phyloP scores from a whole-genome alignment of 805 yeast genomes.

The Soucietia sequanensis region DNA sequence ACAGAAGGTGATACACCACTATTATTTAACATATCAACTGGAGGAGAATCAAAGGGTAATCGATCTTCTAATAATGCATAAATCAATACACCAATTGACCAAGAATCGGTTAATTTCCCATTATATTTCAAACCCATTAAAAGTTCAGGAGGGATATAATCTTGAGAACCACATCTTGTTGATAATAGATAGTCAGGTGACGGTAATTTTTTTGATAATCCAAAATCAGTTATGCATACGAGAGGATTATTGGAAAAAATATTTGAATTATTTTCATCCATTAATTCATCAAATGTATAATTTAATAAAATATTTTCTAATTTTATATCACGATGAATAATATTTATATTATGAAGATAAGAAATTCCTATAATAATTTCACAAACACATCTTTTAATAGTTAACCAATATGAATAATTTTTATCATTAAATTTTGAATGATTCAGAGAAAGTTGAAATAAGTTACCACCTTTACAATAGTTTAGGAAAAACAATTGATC shows the following conservation, averaged over 20 bases:
- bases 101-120: constrained; percentile 86
- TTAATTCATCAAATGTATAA: constrained; percentile 23
- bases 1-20: constrained; percentile 40
- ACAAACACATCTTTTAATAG: constrained; percentile 62
- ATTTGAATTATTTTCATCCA: constrained; percentile 14
- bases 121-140: constrained; percentile 88
- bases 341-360: constrained; percentile 63
- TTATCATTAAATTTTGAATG: constrained; percentile 32
- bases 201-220: constrained; percentile 71
- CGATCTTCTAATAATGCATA: constrained; percentile 83
- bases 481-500: constrained; percentile 60
- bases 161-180: constrained; percentile 95
- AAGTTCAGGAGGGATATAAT: constrained; percentile 93
- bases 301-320: constrained; percentile 75
- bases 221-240: constrained; percentile 80
- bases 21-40: constrained; percentile 37
- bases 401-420: constrained; percentile 36
- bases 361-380: constrained; percentile 70
- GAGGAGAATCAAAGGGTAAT: constrained; percentile 89
- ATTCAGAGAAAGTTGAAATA: constrained; percentile 54
- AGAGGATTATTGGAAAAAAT: constrained; percentile 14
- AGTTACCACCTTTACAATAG: constrained; percentile 81
- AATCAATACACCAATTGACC: constrained; percentile 94
- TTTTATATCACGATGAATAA: constrained; percentile 91
- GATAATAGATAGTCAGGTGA: constrained; percentile 62